A percentile compares a stretch with the other conserved stretches of the same genome.
Conservation (phyloP, 495 filamentous ascomycete genomes). For the Parachaetomium inaequale region DNA sequence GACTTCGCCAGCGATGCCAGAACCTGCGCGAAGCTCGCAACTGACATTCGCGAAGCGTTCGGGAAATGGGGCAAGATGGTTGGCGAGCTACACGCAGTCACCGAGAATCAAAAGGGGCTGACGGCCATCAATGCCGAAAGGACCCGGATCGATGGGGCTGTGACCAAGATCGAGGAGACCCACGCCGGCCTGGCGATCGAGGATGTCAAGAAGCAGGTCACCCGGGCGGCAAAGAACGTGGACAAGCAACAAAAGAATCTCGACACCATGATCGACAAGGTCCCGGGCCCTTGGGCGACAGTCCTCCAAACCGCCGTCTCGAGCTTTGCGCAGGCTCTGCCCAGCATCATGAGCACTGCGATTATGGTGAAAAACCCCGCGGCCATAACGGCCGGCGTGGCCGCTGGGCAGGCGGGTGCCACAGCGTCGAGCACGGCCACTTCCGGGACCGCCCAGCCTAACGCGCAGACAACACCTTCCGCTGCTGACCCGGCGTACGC, state of each 20-base stretch:
- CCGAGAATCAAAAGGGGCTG: background rate
- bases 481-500: conserved; percentile 5
- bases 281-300: background rate
- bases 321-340: background rate
- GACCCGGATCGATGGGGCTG: background rate
- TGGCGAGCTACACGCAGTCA: conserved; percentile 4
- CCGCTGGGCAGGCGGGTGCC: background rate
- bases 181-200: background rate
- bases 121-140: background rate
- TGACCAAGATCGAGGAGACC: background rate
- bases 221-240: background rate
- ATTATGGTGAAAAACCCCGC: background rate
- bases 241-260: background rate
- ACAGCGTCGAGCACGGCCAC: background rate
- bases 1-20: background rate
- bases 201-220: background rate
- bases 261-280: conserved; percentile 10
- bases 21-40: background rate
- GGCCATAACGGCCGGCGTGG: too few species aligned
- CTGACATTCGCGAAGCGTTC: conserved; percentile 1
- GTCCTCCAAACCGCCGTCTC: background rate
- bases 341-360: background rate
- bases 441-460: background rate
- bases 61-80: conserved; percentile 1
- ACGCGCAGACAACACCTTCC: background rate